Percentiles rank a stretch among this genome's conserved stretches.
Conservation (phyloP, 2,329 filamentous ascomycete species). For the Diplodia mutila region DNA sequence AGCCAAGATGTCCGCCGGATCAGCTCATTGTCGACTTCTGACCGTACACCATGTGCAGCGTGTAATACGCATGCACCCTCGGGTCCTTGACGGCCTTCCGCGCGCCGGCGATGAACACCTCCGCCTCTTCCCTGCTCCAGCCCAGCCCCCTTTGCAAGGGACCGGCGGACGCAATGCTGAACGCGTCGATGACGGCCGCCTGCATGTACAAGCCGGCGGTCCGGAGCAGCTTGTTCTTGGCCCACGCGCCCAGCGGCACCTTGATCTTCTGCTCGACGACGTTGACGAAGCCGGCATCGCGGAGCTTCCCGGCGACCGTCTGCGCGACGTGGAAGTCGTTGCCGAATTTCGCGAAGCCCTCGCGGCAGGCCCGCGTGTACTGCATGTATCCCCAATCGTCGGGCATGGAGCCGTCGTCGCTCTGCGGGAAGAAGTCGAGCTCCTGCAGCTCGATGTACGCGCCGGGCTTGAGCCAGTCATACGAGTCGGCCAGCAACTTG, state of each 20-base stretch:
- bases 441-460: constrained; percentile 57
- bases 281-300: constrained; percentile 49
- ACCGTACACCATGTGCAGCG: constrained; percentile 16
- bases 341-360: constrained; percentile 13
- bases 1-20: background rate
- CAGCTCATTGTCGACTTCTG: constrained; percentile 4
- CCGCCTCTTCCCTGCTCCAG: constrained; percentile 24
- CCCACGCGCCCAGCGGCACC: constrained; percentile 36
- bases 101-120: constrained; percentile 44
- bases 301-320: constrained; percentile 31
- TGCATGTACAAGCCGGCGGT: constrained; percentile 36
- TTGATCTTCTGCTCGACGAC: constrained; percentile 41
- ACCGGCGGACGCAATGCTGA: constrained; percentile 15
- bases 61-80: constrained; percentile 39
- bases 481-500: constrained; percentile 52
- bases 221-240: constrained; percentile 29
- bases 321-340: constrained; percentile 12
- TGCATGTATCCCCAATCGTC: constrained; percentile 9
- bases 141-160: constrained; percentile 18
- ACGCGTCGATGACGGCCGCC: constrained; percentile 23
- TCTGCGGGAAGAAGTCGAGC: constrained; percentile 45
- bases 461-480: constrained; percentile 46
- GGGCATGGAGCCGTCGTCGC: constrained; percentile 49
- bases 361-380: background rate
- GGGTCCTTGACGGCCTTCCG: constrained; percentile 39